Evolutionary conservation across 805 yeast genomes (phyloP).

Genomic region (Candida methanosorbosa): DNA sequence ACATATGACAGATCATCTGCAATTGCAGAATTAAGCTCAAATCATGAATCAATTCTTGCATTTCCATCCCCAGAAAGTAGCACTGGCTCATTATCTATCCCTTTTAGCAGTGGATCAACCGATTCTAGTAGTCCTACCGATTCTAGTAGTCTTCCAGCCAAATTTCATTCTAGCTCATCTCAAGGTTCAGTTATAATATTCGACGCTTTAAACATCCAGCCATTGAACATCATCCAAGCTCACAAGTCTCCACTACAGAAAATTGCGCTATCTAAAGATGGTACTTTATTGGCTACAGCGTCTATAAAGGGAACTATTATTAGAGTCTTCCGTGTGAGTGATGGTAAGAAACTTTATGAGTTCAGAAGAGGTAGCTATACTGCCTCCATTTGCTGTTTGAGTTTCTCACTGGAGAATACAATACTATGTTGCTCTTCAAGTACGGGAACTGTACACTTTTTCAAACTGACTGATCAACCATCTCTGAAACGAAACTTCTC

Average conservation of each 20-base stretch:
- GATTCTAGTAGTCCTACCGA: no score
- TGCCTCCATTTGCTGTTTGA: conserved; percentile 67
- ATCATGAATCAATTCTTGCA: conserved; percentile 41
- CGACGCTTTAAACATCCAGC: conserved; percentile 66
- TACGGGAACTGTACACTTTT: conserved; percentile 89
- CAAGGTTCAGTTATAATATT: conserved; percentile 71
- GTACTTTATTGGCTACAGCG: conserved; percentile 78
- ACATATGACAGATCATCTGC: conserved; percentile 9
- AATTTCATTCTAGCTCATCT: neutral
- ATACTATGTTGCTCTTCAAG: conserved; percentile 79
- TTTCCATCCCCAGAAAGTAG: conserved; percentile 34
- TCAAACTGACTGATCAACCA: conserved; percentile 23
- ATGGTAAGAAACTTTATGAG: conserved; percentile 57
- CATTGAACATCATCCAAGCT: conserved; percentile 76
- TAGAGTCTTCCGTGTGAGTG: conserved; percentile 63
- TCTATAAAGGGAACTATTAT: conserved; percentile 86
- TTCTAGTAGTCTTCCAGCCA: neutral
- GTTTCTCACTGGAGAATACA: conserved; percentile 62
- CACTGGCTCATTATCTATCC: no score
- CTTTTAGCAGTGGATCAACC: no score
- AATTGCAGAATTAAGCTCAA: conserved; percentile 27
- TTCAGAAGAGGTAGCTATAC: conserved; percentile 84
- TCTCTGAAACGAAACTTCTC: no score
- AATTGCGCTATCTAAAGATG: conserved; percentile 63
- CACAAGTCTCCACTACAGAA: conserved; percentile 73